These are phyloP conservation scores for Populus hybrid DNA, from an alignment of 441 rosid genomes.

Conservation along the genomic window DNA sequence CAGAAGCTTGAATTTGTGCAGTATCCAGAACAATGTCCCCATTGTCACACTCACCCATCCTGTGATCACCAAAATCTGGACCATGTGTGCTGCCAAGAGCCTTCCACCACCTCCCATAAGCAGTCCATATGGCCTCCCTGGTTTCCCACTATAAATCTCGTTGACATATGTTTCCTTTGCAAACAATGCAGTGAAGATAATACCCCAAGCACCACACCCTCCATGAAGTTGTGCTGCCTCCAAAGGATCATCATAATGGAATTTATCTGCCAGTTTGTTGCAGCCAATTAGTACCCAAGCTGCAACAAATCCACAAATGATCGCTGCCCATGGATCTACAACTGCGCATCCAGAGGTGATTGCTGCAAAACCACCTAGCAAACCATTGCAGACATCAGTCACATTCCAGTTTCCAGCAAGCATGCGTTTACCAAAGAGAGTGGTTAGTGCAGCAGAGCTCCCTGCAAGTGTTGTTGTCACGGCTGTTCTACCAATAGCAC, in stretches of 20 bases:
- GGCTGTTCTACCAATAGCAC: conserved; percentile 48
- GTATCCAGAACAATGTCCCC: conserved; percentile 46
- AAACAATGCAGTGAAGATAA: conserved; percentile 29
- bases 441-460: conserved; percentile 43
- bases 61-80: conserved; percentile 42
- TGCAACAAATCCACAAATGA: conserved; percentile 41
- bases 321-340: conserved; percentile 51
- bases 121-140: conserved; percentile 41
- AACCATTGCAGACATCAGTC: conserved; percentile 45
- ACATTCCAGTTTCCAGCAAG: conserved; percentile 46
- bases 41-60: conserved; percentile 55
- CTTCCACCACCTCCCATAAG: conserved; percentile 60
- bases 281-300: conserved; percentile 41
- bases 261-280: conserved; percentile 32
- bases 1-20: too few relatives aligned
- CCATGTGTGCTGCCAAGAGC: too few relatives aligned
- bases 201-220: conserved; percentile 47
- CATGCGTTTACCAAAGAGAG: conserved; percentile 41
- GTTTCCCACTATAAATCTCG: conserved; percentile 38
- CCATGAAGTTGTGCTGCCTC: conserved; percentile 50
- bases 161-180: conserved; percentile 39
- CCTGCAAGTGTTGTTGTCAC: conserved; percentile 52
- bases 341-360: conserved; percentile 48
- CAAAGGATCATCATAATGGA: conserved; percentile 35
- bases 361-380: conserved; percentile 39